Conservation (phyloP, 2,329 filamentous ascomycete genomes). For the Aaosphaeria pasadenensis region DNA sequence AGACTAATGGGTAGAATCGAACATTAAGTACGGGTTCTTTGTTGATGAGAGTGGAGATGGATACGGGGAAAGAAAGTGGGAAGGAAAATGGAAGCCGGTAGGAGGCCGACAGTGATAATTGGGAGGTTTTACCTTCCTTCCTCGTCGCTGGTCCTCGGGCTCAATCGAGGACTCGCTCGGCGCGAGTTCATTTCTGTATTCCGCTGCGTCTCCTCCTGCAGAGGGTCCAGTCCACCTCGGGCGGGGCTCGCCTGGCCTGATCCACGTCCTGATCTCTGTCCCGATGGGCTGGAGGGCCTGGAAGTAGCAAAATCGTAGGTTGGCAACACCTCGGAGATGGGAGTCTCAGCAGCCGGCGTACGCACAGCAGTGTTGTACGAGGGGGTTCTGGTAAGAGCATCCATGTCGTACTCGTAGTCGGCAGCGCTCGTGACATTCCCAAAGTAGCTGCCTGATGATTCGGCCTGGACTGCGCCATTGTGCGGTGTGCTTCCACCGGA, state of each 20-base stretch:
- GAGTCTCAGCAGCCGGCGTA: slow-evolving; percentile 40
- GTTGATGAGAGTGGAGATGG: too few relatives aligned
- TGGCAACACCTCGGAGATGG: slow-evolving; percentile 41
- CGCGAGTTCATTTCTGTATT: slow-evolving; percentile 35
- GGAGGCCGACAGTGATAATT: not conserved
- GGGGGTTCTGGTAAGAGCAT: slow-evolving; percentile 47
- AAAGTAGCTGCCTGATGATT: slow-evolving; percentile 15
- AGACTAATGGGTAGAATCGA: too few relatives aligned
- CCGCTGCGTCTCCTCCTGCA: slow-evolving; percentile 35
- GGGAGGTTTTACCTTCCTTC: slow-evolving; percentile 16
- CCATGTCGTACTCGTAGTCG: slow-evolving; percentile 41
- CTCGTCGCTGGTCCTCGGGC: slow-evolving; percentile 22
- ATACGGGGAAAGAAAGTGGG: not conserved
- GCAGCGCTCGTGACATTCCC: not conserved
- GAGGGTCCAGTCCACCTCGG: slow-evolving; percentile 29
- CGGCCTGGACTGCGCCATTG: slow-evolving; percentile 19
- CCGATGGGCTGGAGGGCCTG: slow-evolving; percentile 39
- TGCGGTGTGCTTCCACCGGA: slow-evolving; percentile 36
- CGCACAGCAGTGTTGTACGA: slow-evolving; percentile 51
- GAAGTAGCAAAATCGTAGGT: slow-evolving; percentile 46
- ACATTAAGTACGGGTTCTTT: too few relatives aligned
- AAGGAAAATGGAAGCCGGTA: not conserved
- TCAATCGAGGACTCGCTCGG: slow-evolving; percentile 12
- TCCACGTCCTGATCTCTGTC: slow-evolving; percentile 18
- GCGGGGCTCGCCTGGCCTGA: slow-evolving; percentile 14